Evolutionary conservation across 1,139 yeast genomes (phyloP).

Genomic region (Blastobotrys indianensis): DNA sequence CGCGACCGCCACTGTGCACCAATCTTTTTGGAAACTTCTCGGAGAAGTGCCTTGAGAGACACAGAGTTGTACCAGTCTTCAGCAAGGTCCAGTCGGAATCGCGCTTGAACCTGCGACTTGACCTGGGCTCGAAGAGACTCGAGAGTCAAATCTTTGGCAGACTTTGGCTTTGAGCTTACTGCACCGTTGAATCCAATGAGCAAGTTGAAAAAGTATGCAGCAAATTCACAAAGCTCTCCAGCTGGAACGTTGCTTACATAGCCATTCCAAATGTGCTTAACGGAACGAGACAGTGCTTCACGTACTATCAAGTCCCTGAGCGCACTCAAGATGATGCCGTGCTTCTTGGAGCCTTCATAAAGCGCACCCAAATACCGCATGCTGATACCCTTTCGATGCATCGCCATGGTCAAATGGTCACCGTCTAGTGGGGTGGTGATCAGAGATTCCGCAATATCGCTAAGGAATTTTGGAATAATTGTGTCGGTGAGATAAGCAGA

Average conservation of each 20-base stretch:
- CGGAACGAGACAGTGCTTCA: slow-evolving; percentile 75
- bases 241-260: slow-evolving; percentile 46
- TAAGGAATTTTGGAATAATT: slow-evolving; percentile 60
- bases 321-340: slow-evolving; percentile 25
- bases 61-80: slow-evolving; percentile 34
- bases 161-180: slow-evolving; percentile 31
- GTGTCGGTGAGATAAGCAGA: slow-evolving; percentile 55
- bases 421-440: slow-evolving; percentile 77
- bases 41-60: slow-evolving; percentile 42
- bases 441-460: slow-evolving; percentile 45
- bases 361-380: slow-evolving; percentile 73
- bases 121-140: slow-evolving; percentile 40
- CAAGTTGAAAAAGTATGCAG: slow-evolving; percentile 69
- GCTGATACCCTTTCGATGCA: slow-evolving; percentile 83
- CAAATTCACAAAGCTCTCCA: slow-evolving; percentile 50
- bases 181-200: slow-evolving; percentile 44
- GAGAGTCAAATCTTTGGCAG: slow-evolving; percentile 44
- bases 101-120: slow-evolving; percentile 43
- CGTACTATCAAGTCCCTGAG: slow-evolving; percentile 48
- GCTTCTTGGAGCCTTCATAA: slow-evolving; percentile 15
- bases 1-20: slow-evolving; percentile 83
- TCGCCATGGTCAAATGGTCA: slow-evolving; percentile 53
- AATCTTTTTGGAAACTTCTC: slow-evolving; percentile 68
- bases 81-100: slow-evolving; percentile 56
- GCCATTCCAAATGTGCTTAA: slow-evolving; percentile 65